Evolutionary conservation across 352 stramenopile species (phyloP), one percentile per base, ranked within the genome.

Genomic region (Paralagenidium karlingii): DNA sequence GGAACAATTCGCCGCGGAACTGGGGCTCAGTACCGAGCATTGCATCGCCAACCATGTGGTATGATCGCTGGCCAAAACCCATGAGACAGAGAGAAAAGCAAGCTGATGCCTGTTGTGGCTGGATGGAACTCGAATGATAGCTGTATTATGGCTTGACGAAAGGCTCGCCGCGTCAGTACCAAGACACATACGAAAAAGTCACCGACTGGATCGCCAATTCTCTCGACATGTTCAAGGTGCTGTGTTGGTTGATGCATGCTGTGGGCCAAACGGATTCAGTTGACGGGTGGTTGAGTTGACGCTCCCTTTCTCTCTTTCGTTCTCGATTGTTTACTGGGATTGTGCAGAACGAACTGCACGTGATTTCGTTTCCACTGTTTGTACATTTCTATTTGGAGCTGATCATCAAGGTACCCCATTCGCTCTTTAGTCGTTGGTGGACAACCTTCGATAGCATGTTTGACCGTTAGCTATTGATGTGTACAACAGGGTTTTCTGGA

Each of bases 201-300:
- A 34, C 83, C 28, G 67, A 82, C 29, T 90, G 77, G 77, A 79
- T 90, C 34, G 78, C 67, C 53, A 87, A 86, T 49, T 82, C 77
- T 47, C 52, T 90, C 10, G 77, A 90, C 39, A 82, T 86, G 71
- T 86, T 86, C 53, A 82, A 82, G 44, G 19, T 54, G 12, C 7
- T 36, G 30, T 36, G 3, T 36, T 36, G 30, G 22, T 36, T 20
- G 19, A 16, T 22, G 3, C 7, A 36, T 36, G 19, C 22, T 36
- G 13, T 33, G 13, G 16, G 16, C 28, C 13, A 16, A 13, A 33
- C n/a, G n/a, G n/a, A n/a, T n/a, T n/a, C n/a, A n/a, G n/a, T n/a
- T n/a, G n/a, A n/a, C n/a, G n/a, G n/a, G n/a, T n/a, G n/a, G n/a
- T n/a, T n/a, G n/a, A n/a, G n/a, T n/a, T n/a, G n/a, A n/a, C n/a